These are phyloP conservation scores for Neopestalotiopsis sp. DNA, from an alignment of 2,329 filamentous ascomycete species.

Conservation along the genomic window DNA sequence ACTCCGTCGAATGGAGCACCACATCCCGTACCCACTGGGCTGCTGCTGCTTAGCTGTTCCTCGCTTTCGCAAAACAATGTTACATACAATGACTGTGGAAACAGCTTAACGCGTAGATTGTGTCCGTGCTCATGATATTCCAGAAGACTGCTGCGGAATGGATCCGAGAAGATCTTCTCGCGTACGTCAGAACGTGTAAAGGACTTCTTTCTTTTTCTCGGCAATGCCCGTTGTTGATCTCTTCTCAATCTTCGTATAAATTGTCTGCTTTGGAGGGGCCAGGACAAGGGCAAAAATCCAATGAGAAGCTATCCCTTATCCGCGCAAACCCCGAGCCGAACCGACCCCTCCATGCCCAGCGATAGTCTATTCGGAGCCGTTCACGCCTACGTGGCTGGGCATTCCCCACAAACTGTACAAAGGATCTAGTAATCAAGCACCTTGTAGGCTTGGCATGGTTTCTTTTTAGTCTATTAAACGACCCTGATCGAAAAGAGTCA, in stretches of 20 bases:
- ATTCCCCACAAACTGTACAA: neutral
- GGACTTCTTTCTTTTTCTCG: too few species aligned
- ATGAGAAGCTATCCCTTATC: neutral
- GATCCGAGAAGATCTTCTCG: too few species aligned
- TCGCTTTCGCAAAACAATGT: neutral
- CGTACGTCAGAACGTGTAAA: too few species aligned
- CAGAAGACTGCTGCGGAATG: neutral
- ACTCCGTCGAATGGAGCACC: neutral
- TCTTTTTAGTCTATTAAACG: neutral
- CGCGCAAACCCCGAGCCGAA: conserved; percentile 17
- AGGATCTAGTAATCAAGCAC: too few species aligned
- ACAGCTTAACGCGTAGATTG: neutral
- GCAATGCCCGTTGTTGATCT: too few species aligned
- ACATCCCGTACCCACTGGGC: neutral
- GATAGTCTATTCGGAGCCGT: conserved; percentile 6
- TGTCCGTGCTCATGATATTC: neutral
- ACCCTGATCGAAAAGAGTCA: neutral
- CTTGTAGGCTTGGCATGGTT: neutral
- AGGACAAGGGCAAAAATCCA: neutral
- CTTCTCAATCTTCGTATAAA: too few species aligned
- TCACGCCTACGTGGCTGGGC: conserved; percentile 5
- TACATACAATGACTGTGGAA: neutral
- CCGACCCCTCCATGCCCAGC: neutral
- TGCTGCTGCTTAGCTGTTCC: neutral
- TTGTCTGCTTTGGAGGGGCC: too few species aligned